Percentiles rank a stretch among this genome's conserved stretches.
These are phyloP conservation scores for Sporothrix phasma DNA, from an alignment of 2,329 filamentous ascomycete genomes.

Conservation along the genomic window DNA sequence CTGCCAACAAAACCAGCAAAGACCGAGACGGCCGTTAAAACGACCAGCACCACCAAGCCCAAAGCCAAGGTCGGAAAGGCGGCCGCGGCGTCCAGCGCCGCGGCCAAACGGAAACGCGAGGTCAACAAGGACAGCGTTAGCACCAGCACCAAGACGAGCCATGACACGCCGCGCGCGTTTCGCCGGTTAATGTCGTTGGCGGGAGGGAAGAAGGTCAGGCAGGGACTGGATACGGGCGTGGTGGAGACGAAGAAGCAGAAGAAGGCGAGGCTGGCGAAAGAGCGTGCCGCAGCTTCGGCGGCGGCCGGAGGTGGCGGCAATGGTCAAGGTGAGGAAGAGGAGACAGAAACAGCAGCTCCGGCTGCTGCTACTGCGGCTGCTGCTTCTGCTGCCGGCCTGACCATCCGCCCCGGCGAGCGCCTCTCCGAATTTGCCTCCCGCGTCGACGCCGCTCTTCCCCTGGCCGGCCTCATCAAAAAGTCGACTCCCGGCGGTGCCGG, in stretches of 20 bases:
- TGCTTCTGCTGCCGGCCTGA: slow-evolving; percentile 32
- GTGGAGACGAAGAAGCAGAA: slow-evolving; percentile 25
- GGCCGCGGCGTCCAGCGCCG: slow-evolving; percentile 12
- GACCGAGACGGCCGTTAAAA: slow-evolving; percentile 23
- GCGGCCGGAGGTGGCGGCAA: neutral
- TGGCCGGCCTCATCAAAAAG: slow-evolving; percentile 59
- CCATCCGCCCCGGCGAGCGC: slow-evolving; percentile 74
- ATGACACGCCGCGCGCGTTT: slow-evolving; percentile 87
- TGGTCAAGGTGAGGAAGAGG: neutral
- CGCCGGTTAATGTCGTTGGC: slow-evolving; percentile 71
- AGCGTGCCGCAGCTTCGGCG: slow-evolving; percentile 13
- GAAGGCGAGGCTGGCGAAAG: slow-evolving; percentile 24
- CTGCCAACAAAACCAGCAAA: slow-evolving; percentile 32
- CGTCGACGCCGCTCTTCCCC: slow-evolving; percentile 74
- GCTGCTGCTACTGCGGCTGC: neutral
- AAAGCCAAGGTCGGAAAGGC: neutral
- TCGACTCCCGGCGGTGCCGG: slow-evolving; percentile 31
- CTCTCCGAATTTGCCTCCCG: slow-evolving; percentile 71
- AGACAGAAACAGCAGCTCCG: neutral
- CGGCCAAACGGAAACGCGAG: slow-evolving; percentile 40
- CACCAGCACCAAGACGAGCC: slow-evolving; percentile 26
- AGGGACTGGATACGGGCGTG: slow-evolving; percentile 61
- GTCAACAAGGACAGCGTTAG: slow-evolving; percentile 24
- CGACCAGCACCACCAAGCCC: slow-evolving; percentile 21
- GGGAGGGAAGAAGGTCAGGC: slow-evolving; percentile 47